Conservation (phyloP, 1,284 basidiomycete genomes). For the Cryptococcus jaspeensis region DNA sequence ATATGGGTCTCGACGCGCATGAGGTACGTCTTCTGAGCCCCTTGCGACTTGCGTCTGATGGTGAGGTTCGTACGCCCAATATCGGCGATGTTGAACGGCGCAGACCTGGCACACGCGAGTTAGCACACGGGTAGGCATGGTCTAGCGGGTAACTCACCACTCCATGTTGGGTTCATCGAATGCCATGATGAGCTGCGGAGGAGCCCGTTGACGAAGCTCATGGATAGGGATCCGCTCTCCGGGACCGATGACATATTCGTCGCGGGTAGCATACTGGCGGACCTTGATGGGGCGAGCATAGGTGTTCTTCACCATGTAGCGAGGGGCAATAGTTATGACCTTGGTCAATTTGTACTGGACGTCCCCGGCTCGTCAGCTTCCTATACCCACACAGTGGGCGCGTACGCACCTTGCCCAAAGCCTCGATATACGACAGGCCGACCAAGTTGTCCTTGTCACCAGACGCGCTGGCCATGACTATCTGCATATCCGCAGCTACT, state of each 20-base stretch:
- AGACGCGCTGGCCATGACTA: constrained; percentile 67
- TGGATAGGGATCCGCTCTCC: constrained; percentile 71
- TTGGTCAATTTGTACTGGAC: constrained; percentile 85
- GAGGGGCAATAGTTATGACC: constrained; percentile 86
- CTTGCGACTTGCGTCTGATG: constrained; percentile 52
- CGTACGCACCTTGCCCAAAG: constrained; percentile 68
- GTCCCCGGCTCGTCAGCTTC: not conserved
- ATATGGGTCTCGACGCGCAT: constrained; percentile 81
- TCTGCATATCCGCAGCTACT: constrained; percentile 81
- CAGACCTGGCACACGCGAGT: constrained; percentile 63
- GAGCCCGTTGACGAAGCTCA: constrained; percentile 61
- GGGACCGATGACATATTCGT: constrained; percentile 58
- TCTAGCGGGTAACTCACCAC: constrained; percentile 62
- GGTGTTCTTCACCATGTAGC: constrained; percentile 87
- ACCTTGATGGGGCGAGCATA: constrained; percentile 69
- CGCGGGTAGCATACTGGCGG: constrained; percentile 72
- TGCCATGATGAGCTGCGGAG: constrained; percentile 74
- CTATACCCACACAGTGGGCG: not conserved
- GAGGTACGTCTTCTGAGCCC: constrained; percentile 58
- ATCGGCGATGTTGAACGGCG: constrained; percentile 88
- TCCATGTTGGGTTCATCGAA: constrained; percentile 78
- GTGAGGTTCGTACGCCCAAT: constrained; percentile 78
- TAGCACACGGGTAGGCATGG: not conserved
- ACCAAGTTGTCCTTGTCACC: constrained; percentile 79
- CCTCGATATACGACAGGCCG: constrained; percentile 90